Evolutionary conservation across 768 basidiomycete species (phyloP).

Genomic region (Tubosaeta brunneosetosa): DNA sequence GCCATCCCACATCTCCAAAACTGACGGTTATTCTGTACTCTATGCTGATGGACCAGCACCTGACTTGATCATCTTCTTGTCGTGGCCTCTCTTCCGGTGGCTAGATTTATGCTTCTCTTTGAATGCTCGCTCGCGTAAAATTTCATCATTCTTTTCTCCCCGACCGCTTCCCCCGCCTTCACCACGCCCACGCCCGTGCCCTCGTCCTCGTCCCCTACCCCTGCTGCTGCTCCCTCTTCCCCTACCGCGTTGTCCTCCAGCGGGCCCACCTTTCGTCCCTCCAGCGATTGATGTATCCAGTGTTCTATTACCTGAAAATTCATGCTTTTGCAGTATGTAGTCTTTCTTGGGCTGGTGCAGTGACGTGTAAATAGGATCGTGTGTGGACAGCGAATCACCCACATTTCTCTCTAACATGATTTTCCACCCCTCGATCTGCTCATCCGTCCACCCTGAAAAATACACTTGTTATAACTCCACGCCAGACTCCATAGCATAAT

Average conservation of each 20-base stretch:
- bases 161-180: constrained; percentile 34
- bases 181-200: constrained; percentile 35
- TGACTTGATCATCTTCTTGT: constrained; percentile 78
- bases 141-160: constrained; percentile 35
- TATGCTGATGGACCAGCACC: constrained; percentile 40
- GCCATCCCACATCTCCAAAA: neutral
- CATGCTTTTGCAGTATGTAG: constrained; percentile 68
- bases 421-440: constrained; percentile 90
- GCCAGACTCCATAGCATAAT: neutral
- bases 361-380: constrained; percentile 7
- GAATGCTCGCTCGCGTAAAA: constrained; percentile 56
- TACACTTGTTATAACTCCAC: neutral
- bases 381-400: constrained; percentile 27
- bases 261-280: neutral
- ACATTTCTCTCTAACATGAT: constrained; percentile 90
- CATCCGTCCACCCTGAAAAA: constrained; percentile 62
- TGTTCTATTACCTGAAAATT: constrained; percentile 62
- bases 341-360: constrained; percentile 62
- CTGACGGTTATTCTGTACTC: neutral
- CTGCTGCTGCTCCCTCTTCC: constrained; percentile 36
- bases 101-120: constrained; percentile 82
- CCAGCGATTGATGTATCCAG: constrained; percentile 4
- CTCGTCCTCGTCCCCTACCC: constrained; percentile 37
- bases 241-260: constrained; percentile 14
- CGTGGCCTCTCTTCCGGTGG: constrained; percentile 77